Conservation (phyloP, 768 basidiomycete genomes). For the Cubamyces lactineus region DNA sequence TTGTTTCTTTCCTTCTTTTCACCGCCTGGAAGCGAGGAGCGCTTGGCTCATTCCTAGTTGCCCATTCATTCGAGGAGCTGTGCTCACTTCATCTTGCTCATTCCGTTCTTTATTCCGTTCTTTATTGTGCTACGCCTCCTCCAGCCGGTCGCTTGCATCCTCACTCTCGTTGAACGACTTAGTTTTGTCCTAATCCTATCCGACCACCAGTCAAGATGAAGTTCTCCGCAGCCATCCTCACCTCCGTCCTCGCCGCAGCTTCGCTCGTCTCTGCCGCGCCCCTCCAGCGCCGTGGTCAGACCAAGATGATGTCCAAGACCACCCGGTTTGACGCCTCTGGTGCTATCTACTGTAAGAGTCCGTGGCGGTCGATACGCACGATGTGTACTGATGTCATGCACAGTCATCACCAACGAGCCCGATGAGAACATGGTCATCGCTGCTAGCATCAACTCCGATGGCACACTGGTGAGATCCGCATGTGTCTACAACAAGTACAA, state of each 20-base stretch:
- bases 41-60: background rate
- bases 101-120: slow-evolving; percentile 5
- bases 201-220: slow-evolving; percentile 25
- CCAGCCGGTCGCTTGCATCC: background rate
- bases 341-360: slow-evolving; percentile 33
- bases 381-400: background rate
- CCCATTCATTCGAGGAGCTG: slow-evolving; percentile 17
- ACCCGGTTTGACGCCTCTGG: slow-evolving; percentile 21
- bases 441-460: slow-evolving; percentile 45
- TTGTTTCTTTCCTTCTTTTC: slow-evolving; percentile 4
- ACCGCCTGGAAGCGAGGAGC: slow-evolving; percentile 26
- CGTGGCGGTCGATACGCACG: background rate
- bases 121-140: slow-evolving; percentile 3
- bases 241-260: slow-evolving; percentile 13
- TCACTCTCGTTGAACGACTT: slow-evolving; percentile 13
- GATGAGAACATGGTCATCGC: slow-evolving; percentile 48
- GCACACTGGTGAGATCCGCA: slow-evolving; percentile 40
- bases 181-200: background rate
- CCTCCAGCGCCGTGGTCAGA: slow-evolving; percentile 16
- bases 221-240: slow-evolving; percentile 22
- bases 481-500: no score
- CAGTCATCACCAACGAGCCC: slow-evolving; percentile 56
- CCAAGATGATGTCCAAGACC: slow-evolving; percentile 12
- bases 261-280: slow-evolving; percentile 25
- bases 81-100: slow-evolving; percentile 23